phyloP scores from a whole-genome alignment of 73 alveolate species.

The Paramecium primaurelia region DNA sequence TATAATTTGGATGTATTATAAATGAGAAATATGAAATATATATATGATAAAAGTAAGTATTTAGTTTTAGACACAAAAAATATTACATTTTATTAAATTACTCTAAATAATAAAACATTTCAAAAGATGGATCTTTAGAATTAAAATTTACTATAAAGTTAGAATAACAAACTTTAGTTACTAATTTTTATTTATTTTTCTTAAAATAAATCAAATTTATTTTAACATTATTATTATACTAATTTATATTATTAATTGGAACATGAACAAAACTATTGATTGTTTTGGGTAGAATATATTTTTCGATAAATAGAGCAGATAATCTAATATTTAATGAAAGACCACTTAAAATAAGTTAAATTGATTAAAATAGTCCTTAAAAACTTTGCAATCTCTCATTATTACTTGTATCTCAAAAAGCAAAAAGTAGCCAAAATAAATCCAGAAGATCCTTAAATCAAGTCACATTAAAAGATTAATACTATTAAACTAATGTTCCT shows the following conservation, averaged over 20 bases:
- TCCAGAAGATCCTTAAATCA: neutral
- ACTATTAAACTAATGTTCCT: neutral
- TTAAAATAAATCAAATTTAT: neutral
- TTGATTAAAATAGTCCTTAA: neutral
- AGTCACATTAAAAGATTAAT: neutral
- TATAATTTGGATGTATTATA: no score
- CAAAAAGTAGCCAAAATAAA: neutral
- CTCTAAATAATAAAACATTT: no score
- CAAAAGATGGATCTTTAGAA: no score
- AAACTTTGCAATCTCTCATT: neutral
- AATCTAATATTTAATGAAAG: neutral
- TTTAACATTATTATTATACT: neutral
- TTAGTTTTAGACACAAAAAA: no score
- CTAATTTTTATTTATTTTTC: neutral
- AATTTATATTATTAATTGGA: neutral
- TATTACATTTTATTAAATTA: no score
- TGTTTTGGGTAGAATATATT: neutral
- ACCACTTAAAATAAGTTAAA: neutral
- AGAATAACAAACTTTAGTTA: neutral
- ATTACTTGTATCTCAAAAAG: neutral
- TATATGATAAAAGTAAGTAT: no score
- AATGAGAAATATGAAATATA: no score
- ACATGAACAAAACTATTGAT: neutral
- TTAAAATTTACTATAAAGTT: neutral
- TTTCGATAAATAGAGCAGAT: neutral